These are phyloP conservation scores for Glycine latifolia DNA, from an alignment of 306 rosid genomes.

Conservation along the genomic window DNA sequence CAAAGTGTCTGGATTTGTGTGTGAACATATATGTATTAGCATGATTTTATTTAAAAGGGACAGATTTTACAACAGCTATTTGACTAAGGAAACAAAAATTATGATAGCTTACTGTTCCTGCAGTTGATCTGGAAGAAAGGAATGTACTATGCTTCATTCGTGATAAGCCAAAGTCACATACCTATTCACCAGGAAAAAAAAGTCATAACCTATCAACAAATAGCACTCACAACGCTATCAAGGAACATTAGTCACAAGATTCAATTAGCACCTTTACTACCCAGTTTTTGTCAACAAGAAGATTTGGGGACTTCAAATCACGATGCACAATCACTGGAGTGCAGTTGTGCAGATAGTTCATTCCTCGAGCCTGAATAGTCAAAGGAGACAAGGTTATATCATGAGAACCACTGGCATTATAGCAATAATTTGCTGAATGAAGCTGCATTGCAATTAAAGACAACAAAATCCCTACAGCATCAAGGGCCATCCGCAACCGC, in stretches of 20 bases:
- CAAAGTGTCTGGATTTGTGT: neutral
- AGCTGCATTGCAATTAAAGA: conserved; percentile 42
- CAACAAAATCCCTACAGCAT: conserved; percentile 73
- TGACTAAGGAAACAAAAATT: conserved; percentile 31
- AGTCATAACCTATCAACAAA: conserved; percentile 40
- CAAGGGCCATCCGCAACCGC: conserved; percentile 97
- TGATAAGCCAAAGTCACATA: conserved; percentile 95
- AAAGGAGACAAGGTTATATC: conserved; percentile 34
- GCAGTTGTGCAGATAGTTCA: conserved; percentile 96
- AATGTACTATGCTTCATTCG: conserved; percentile 92
- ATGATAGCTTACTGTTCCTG: conserved; percentile 86
- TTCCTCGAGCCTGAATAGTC: conserved; percentile 91
- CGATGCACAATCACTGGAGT: conserved; percentile 93
- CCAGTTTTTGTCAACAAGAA: conserved; percentile 97
- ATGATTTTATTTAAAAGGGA: conserved; percentile 9
- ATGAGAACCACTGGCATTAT: conserved; percentile 35
- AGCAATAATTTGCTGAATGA: conserved; percentile 18
- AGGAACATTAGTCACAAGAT: conserved; percentile 33
- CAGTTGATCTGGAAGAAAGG: conserved; percentile 97
- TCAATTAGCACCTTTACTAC: conserved; percentile 81
- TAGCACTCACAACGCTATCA: conserved; percentile 14
- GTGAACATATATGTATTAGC: neutral
- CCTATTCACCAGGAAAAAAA: conserved; percentile 57
- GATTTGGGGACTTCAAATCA: conserved; percentile 98
- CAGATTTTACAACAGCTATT: neutral